These are phyloP conservation scores for Alternaria hordeiaustralica DNA, from an alignment of 2,329 filamentous ascomycete species.

Conservation along the genomic window DNA sequence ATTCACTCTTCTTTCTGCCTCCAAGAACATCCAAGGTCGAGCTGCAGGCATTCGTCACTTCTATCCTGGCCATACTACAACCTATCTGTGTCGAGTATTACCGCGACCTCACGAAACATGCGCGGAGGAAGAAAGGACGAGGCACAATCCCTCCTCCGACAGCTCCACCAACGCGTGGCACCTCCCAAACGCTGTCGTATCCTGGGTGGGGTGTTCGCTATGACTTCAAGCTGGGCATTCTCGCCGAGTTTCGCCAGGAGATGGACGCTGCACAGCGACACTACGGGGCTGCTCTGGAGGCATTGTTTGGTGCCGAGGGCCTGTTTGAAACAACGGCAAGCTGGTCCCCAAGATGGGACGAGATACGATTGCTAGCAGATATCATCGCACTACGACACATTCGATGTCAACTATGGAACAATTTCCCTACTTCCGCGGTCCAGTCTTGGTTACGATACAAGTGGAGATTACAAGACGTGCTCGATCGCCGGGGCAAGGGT, in stretches of 20 bases:
- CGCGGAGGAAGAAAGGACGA: slow-evolving; percentile 83
- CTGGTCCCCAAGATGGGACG: slow-evolving; percentile 90
- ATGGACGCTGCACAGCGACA: slow-evolving; percentile 85
- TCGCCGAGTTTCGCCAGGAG: slow-evolving; percentile 92
- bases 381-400: slow-evolving; percentile 79
- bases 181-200: slow-evolving; percentile 82
- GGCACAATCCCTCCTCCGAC: slow-evolving; percentile 81
- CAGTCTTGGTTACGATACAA: slow-evolving; percentile 82
- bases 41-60: slow-evolving; percentile 74
- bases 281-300: slow-evolving; percentile 87
- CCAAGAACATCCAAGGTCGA: slow-evolving; percentile 74
- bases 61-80: slow-evolving; percentile 75
- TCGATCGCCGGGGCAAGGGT: slow-evolving; percentile 84
- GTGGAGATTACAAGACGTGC: slow-evolving; percentile 73
- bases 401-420: slow-evolving; percentile 81
- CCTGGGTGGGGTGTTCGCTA: slow-evolving; percentile 94
- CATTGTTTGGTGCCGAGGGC: slow-evolving; percentile 76
- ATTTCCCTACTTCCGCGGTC: slow-evolving; percentile 78
- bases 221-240: slow-evolving; percentile 89
- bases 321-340: slow-evolving; percentile 87
- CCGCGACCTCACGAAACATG: slow-evolving; percentile 89
- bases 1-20: slow-evolving; percentile 80
- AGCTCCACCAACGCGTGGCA: slow-evolving; percentile 80
- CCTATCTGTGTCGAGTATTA: slow-evolving; percentile 86
- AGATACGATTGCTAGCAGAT: slow-evolving; percentile 88